These are phyloP conservation scores for Strigomonas galati DNA, from an alignment of 208 protist genomes.

Conservation along the genomic window DNA sequence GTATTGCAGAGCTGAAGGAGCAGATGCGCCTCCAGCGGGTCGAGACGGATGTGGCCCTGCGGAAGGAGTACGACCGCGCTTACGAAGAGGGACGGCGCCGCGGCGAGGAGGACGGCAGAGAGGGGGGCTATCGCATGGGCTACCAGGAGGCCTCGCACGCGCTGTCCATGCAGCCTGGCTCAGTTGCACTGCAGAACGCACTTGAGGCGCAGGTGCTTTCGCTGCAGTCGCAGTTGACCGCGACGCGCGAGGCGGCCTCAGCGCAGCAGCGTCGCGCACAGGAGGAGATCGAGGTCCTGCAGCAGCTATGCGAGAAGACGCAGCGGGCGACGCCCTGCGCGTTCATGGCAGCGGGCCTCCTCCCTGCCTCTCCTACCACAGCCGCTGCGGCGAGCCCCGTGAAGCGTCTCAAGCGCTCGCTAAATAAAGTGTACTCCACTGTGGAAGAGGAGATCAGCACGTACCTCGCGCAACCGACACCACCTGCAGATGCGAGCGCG, in stretches of 20 bases:
- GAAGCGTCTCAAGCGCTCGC: conserved; percentile 35
- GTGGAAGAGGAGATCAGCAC: too few species aligned
- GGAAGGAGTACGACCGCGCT: conserved; percentile 38
- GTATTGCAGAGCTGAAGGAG: conserved; percentile 48
- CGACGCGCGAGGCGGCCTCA: conserved; percentile 33
- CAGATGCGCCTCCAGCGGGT: conserved; percentile 46
- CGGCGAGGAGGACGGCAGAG: conserved; percentile 44
- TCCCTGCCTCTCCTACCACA: too few species aligned
- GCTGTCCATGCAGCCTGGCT: conserved; percentile 16
- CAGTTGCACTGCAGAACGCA: conserved; percentile 27
- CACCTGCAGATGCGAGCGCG: too few species aligned
- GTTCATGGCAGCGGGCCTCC: too few species aligned
- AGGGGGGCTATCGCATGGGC: conserved; percentile 24
- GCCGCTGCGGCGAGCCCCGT: conserved; percentile 19
- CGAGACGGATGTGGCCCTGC: conserved; percentile 46
- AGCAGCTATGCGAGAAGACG: conserved; percentile 35
- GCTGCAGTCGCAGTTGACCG: conserved; percentile 37
- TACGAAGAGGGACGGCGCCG: conserved; percentile 35
- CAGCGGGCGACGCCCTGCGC: conserved; percentile 26
- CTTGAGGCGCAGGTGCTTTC: conserved; percentile 37
- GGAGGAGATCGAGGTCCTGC: conserved; percentile 52
- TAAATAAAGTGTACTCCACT: too few species aligned
- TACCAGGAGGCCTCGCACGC: conserved; percentile 15
- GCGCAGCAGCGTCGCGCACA: conserved; percentile 40
- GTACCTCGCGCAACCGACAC: too few species aligned